A percentile compares a stretch with the other conserved stretches of the same genome.
Evolutionary conservation across 352 stramenopile species (phyloP).

Genomic region (Pythium dissimile): DNA sequence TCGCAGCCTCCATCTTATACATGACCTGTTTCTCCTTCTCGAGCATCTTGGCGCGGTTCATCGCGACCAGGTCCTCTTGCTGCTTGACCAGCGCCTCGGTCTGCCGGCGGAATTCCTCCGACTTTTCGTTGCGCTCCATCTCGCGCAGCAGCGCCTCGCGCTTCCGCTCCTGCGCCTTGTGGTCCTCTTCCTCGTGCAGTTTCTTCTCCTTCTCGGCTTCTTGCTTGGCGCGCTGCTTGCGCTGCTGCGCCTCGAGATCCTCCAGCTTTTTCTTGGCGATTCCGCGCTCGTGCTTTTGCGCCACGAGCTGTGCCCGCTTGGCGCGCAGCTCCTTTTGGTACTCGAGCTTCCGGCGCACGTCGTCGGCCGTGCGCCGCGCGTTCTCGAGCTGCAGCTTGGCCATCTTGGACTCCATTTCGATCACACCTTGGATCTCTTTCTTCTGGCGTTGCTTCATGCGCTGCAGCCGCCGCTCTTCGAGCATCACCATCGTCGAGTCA

Average conservation of each 20-base stretch:
- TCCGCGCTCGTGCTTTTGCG: slow-evolving; percentile 58
- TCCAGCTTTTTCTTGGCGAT: slow-evolving; percentile 61
- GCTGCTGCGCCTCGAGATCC: slow-evolving; percentile 45
- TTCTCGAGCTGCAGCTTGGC: slow-evolving; percentile 67
- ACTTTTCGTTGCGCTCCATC: slow-evolving; percentile 52
- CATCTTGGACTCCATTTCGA: slow-evolving; percentile 76
- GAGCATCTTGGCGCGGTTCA: slow-evolving; percentile 50
- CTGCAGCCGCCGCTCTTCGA: slow-evolving; percentile 58
- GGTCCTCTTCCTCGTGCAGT: slow-evolving; percentile 39
- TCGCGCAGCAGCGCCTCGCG: slow-evolving; percentile 47
- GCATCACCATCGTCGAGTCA: slow-evolving; percentile 54
- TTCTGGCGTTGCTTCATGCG: slow-evolving; percentile 71
- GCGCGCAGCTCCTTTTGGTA: slow-evolving; percentile 48
- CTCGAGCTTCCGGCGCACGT: slow-evolving; percentile 53
- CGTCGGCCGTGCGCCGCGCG: slow-evolving; percentile 41
- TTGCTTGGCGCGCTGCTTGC: slow-evolving; percentile 38
- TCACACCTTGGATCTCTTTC: slow-evolving; percentile 67
- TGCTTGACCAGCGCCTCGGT: slow-evolving; percentile 60
- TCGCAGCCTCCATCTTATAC: slow-evolving; percentile 57
- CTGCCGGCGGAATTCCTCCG: slow-evolving; percentile 63
- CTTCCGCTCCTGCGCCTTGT: slow-evolving; percentile 32
- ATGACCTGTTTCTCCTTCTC: slow-evolving; percentile 62
- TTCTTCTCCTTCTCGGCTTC: slow-evolving; percentile 48
- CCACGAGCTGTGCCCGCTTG: slow-evolving; percentile 43
- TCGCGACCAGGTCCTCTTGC: slow-evolving; percentile 51